Base-by-base conservation (phyloP, 2,329 filamentous ascomycete species). In the Pseudocercospora musae region DNA sequence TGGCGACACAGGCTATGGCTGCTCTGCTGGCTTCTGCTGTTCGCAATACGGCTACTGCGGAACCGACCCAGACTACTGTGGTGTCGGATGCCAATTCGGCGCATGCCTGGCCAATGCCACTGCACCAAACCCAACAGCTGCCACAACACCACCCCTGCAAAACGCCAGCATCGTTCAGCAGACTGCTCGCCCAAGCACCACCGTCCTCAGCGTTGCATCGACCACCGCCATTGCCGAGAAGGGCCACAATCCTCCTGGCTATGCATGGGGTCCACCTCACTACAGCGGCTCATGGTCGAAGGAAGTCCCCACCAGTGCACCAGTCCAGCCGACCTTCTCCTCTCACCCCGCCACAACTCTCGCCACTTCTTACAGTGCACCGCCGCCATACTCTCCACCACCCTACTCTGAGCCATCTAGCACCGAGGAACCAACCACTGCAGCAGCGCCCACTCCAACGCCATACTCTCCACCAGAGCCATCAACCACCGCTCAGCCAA, bases 1-100 rank as follows among this genome's bases (percentile, higher is more conserved):
- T 25, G 62, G 67, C 25, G 60, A 62, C 48, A 60, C 61, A 20
- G 68, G 69, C 29, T 58, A 59, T 13, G 62, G 64, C 10, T 70
- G 69, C 54, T 58, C 33, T 10, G 52, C 60, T 11, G 67, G 68
- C 11, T 66, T 46, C 48, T 71, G 69, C 64, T 69, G 69, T 61
- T 66, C 60, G 48, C 60, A 69, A 56, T 64, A 66, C n/a, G 68
- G 69, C 33, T 71, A 67, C 67, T 71, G 69, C 52, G 69, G 68
- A 20, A 66, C 59, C 13, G 55, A 37, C 15, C 50, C 42, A 15
- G 63, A 67, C 55, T 67, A 67, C 62, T 71, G 68, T 58, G 69
- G 69, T 55, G 58, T 58, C 25, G 70, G 70, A 20, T 73, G 70
- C 65, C 71, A 73, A 50, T 57, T 62, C 31, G 66, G 66, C 48